Evolutionary conservation across 2,329 filamentous ascomycete species (phyloP).

Genomic region (Talaromyces islandicus): DNA sequence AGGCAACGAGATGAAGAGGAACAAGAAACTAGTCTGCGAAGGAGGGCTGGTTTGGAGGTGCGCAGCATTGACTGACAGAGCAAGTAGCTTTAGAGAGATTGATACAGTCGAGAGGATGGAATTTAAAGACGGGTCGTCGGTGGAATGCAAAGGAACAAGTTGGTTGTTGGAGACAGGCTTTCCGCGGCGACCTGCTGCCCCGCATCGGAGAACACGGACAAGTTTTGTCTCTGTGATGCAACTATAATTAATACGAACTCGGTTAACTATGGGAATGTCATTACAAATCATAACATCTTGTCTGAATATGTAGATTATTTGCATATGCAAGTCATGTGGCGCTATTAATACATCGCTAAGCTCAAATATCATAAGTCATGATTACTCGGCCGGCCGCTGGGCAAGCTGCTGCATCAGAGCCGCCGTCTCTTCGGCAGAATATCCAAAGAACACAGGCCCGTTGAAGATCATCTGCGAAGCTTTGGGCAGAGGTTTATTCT

Average conservation of each 20-base stretch:
- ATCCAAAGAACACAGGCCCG: constrained; percentile 90
- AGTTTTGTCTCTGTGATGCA: too few species aligned
- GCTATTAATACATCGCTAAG: not conserved
- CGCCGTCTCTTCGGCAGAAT: constrained; percentile 76
- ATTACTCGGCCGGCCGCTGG: not conserved
- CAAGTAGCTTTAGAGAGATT: not conserved
- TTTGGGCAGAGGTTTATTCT: constrained; percentile 13
- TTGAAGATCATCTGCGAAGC: constrained; percentile 76
- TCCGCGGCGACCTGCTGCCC: not conserved
- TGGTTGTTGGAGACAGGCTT: not conserved
- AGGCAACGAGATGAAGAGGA: not conserved
- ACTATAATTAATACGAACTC: too few species aligned
- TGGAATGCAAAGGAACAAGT: not conserved
- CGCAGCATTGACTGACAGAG: not conserved
- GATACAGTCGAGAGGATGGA: not conserved
- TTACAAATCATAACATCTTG: constrained; percentile 1
- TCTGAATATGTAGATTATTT: not conserved
- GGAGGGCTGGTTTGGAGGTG: not conserved
- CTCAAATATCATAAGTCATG: not conserved
- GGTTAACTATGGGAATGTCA: not conserved
- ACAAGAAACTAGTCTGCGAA: not conserved
- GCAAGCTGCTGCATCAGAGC: constrained; percentile 60
- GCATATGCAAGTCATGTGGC: not conserved
- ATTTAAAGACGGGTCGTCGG: not conserved
- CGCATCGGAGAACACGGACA: not conserved